Evolutionary conservation across 2,329 filamentous ascomycete species (phyloP), one percentile per base, ranked within the genome.

Genomic region (Cylindrodendrum hubeiense): DNA sequence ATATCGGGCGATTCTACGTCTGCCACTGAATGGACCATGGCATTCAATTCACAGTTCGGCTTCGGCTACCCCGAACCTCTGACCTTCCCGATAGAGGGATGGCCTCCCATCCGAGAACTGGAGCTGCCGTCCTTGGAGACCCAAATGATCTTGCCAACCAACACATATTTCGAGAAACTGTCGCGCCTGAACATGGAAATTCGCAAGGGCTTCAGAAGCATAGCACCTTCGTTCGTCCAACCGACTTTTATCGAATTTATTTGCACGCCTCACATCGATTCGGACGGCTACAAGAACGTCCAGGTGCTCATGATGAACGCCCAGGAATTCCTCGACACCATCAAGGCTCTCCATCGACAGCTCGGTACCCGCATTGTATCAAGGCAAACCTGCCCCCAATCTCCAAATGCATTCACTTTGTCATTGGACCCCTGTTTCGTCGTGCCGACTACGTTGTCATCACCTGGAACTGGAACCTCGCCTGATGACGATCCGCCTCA

Each of bases 251-350:
- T 34, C 5, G 50, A 60, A 3, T 71, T 74, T 37, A 52, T 75
- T 17, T 73, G 68, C 52, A 46, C 55, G 6, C 55, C 64, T 0
- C 46, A 60, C 3, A 39, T 51, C 5, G 34, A 57, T 8, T 65
- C 65, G 49, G 66, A 55, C n/a, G 72, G 74, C n/a, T 71, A 66
- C 19, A 47, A 67, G 22, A 72, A 71, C 43, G 13, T 74, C 0
- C 71, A 76, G 7, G 34, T 57, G 15, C 68, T 69, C 4, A 65
- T 77, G 34, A 67, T 60, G 37, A 56, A 56, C 3, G 49, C 68
- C 3, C 75, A 77, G 22, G 70, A 77, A 15, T 77, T 75, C 47
- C 69, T 77, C 19, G 50, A 65, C 30, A 41, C 74, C 24, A 65
- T 77, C 41, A 73, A 74, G 12, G 56, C 60, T 3, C 53, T 77